Base-by-base conservation (phyloP, 352 stramenopile species). In the Pythium apleroticum region DNA sequence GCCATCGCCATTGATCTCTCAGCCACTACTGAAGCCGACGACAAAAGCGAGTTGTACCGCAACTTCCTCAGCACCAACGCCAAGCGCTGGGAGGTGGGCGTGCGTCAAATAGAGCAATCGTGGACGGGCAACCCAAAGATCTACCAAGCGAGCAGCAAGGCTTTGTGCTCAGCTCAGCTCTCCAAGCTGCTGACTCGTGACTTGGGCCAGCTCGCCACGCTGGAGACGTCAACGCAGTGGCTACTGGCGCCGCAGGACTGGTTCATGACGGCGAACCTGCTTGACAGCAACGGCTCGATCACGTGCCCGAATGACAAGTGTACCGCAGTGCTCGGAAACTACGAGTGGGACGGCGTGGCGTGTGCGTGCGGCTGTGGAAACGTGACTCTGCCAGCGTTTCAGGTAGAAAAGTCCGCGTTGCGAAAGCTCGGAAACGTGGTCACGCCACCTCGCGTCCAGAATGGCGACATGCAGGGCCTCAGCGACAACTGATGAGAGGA, bases 351-450 rank as follows among this genome's bases (percentile, higher is more conserved):
- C 6, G 58, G 65, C 17, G 24, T 48, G 3, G 17, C 31, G 20
- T 65, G 58, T 48, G 17, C 35, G 9, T 88, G 78, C 60, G 78
- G 78, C n/a, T 77, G 56, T 49, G 63, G 56, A 8, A 35, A 71
- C 2, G 62, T 54, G 22, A 24, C 86, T 15, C 25, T 52, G 10
- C 78, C 84, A 12, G 74, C 68, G 12, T 89, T 90, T 53, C 61
- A 76, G 15, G 70, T 93, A 41, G 75, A 86, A 31, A 82, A 73
- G 46, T 64, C 60, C 19, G 71, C 78, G 7, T 59, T 91, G 6
- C 80, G 80, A 35, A 58, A 78, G n/a, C 56, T 90, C 6, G 81
- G 81, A 15, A 81, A 73, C 15, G 66, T 86, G 39, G 75, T 72
- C 5, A 70, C 65, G 2, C 69, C 64, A 10, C 37, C 58, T 50